Evolutionary conservation across 345 rosid species (phyloP).

Genomic region (rapeseed (Brassica napus)): Da-Ae NC_063441.1:18324001-18324500

Average conservation of each 20-base stretch:
- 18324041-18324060: not conserved
- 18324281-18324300: slow-evolving; percentile 31
- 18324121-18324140: slow-evolving; percentile 76
- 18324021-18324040: not conserved
- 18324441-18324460: slow-evolving; percentile 28
- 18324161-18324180: slow-evolving; percentile 55
- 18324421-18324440: slow-evolving; percentile 24
- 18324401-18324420: slow-evolving; percentile 6
- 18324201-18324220: slow-evolving; percentile 57
- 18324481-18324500: slow-evolving; percentile 36
- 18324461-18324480: slow-evolving; percentile 31
- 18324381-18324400: slow-evolving; percentile 31
- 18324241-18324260: slow-evolving; percentile 33
- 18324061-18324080: not conserved
- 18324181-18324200: slow-evolving; percentile 65
- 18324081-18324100: slow-evolving; percentile 50
- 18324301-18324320: not conserved
- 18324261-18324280: slow-evolving; percentile 49
- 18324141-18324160: slow-evolving; percentile 68
- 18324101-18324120: slow-evolving; percentile 95
- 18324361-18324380: slow-evolving; percentile 15
- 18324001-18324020: not conserved
- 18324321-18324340: not conserved
- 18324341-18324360: not conserved
- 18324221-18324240: slow-evolving; percentile 42